phyloP scores from a whole-genome alignment of 352 stramenopile species.

The Poterioochromonas sp. region DNA sequence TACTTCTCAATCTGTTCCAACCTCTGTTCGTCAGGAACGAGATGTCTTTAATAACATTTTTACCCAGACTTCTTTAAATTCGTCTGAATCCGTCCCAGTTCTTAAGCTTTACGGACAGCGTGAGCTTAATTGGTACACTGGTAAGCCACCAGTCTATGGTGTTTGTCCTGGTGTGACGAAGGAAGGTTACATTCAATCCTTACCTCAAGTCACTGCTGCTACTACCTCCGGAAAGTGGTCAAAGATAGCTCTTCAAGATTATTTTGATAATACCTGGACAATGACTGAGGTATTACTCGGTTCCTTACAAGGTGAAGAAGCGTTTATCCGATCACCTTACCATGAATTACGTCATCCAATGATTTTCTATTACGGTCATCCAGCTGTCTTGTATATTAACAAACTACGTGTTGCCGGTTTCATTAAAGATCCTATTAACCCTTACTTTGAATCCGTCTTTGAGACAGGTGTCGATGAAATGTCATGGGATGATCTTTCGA shows the following conservation, averaged over 20 bases:
- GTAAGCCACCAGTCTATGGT: background rate
- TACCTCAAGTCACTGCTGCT: background rate
- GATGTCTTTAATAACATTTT: background rate
- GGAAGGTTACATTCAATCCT: slow-evolving; percentile 9
- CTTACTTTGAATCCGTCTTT: slow-evolving; percentile 88
- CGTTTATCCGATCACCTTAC: slow-evolving; percentile 36
- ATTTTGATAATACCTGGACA: slow-evolving; percentile 79
- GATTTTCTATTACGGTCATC: slow-evolving; percentile 97
- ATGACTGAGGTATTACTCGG: slow-evolving; percentile 75
- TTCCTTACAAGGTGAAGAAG: slow-evolving; percentile 57
- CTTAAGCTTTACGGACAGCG: background rate
- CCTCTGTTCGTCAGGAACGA: background rate
- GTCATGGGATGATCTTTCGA: slow-evolving; percentile 95
- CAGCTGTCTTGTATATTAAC: slow-evolving; percentile 89
- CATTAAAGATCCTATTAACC: slow-evolving; percentile 69
- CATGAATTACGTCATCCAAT: slow-evolving; percentile 76
- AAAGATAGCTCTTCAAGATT: slow-evolving; percentile 40
- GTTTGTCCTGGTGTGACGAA: background rate
- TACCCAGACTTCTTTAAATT: background rate
- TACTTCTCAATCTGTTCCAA: background rate
- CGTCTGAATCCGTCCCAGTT: background rate
- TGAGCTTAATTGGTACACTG: background rate
- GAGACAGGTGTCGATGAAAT: slow-evolving; percentile 96
- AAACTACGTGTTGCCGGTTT: slow-evolving; percentile 85
- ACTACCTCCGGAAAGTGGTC: background rate